Evolutionary conservation across 129 eudicot species (phyloP).

Genomic region (Dittrichia graveolens): DNA sequence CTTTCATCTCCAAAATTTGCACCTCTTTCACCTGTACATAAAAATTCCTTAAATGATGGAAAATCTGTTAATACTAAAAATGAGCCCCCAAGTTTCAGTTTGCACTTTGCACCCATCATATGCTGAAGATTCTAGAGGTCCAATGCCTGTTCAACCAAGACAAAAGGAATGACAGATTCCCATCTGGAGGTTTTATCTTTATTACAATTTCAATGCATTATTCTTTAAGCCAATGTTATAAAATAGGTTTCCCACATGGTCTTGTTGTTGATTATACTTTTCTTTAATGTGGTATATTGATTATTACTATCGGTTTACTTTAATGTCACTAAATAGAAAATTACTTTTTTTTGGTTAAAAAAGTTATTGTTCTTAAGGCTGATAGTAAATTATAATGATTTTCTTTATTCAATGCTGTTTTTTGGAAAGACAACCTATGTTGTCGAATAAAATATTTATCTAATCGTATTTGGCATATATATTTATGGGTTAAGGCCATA

Average conservation of each 20-base stretch:
- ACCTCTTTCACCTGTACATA: slow-evolving; percentile 84
- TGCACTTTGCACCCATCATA: slow-evolving; percentile 87
- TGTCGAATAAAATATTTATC: not conserved
- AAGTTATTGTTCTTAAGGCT: too few species aligned
- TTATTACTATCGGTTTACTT: too few species aligned
- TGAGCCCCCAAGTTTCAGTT: slow-evolving; percentile 77
- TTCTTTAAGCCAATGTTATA: too few species aligned
- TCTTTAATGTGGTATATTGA: too few species aligned
- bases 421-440: not conserved
- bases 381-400: too few species aligned
- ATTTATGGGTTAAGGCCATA: too few species aligned
- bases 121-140: slow-evolving; percentile 63
- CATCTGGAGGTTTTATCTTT: slow-evolving; percentile 64
- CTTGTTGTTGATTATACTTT: too few species aligned
- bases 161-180: slow-evolving; percentile 69
- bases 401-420: too few species aligned
- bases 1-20: slow-evolving; percentile 83
- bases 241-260: too few species aligned
- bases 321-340: too few species aligned
- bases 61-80: slow-evolving; percentile 47
- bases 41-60: slow-evolving; percentile 59
- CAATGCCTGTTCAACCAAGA: slow-evolving; percentile 52
- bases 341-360: too few species aligned
- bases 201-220: not conserved
- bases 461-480: not conserved